Percentiles rank a stretch among this genome's conserved stretches.
Evolutionary conservation across 2,329 filamentous ascomycete genomes (phyloP).

Genomic region (Trichophyton mentagrophytes): DNA sequence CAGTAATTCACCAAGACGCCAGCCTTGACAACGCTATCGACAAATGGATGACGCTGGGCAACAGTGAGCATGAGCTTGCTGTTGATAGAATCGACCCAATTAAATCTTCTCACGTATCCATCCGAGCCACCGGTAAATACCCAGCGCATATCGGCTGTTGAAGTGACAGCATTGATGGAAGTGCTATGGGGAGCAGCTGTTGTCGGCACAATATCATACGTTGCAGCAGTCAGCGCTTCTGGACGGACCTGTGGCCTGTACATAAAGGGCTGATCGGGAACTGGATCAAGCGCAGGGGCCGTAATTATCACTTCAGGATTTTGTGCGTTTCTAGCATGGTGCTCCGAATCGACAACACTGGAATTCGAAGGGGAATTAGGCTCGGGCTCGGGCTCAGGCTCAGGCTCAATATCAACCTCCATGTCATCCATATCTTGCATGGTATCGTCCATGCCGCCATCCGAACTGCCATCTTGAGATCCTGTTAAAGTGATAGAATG

Average conservation of each 20-base stretch:
- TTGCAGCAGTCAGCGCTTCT: slow-evolving; percentile 63
- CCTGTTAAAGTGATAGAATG: slow-evolving; percentile 18
- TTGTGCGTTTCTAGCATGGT: slow-evolving; percentile 19
- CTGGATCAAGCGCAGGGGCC: slow-evolving; percentile 28
- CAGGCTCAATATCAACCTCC: slow-evolving; percentile 19
- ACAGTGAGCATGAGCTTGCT: slow-evolving; percentile 88
- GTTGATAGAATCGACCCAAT: slow-evolving; percentile 89
- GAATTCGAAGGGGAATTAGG: slow-evolving; percentile 27
- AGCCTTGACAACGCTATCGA: slow-evolving; percentile 92
- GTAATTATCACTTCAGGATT: slow-evolving; percentile 39
- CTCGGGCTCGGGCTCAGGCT: slow-evolving; percentile 16
- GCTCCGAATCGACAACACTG: slow-evolving; percentile 27
- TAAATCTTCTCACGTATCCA: slow-evolving; percentile 93
- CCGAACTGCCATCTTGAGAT: slow-evolving; percentile 38
- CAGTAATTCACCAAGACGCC: slow-evolving; percentile 92
- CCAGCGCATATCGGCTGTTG: slow-evolving; percentile 88
- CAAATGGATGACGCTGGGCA: slow-evolving; percentile 89
- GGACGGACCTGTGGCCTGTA: slow-evolving; percentile 53
- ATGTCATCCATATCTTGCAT: slow-evolving; percentile 32
- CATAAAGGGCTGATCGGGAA: slow-evolving; percentile 21
- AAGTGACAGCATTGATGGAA: slow-evolving; percentile 82
- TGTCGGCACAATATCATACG: slow-evolving; percentile 92
- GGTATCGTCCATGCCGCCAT: slow-evolving; percentile 37
- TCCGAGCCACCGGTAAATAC: slow-evolving; percentile 90
- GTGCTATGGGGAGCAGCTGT: slow-evolving; percentile 94